phyloP scores from a whole-genome alignment of 805 yeast species.

The Wickerhamomyces silvicola region DNA sequence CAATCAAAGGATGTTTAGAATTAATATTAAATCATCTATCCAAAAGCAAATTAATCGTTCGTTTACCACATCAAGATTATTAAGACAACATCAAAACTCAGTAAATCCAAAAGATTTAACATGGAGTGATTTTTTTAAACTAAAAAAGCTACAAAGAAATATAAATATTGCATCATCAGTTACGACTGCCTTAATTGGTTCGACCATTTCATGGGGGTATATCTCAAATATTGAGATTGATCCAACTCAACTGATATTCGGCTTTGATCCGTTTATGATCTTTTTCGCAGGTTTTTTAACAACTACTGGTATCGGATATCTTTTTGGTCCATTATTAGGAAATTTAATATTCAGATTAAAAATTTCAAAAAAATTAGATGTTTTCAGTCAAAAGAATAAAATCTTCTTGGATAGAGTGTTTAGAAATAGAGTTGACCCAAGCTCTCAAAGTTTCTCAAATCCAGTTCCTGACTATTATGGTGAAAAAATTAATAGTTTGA shows the following conservation, averaged over 20 bases:
- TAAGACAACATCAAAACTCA: slow-evolving; percentile 3
- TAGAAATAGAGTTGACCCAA: slow-evolving; percentile 84
- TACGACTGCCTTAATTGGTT: slow-evolving; percentile 60
- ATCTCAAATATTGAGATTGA: slow-evolving; percentile 81
- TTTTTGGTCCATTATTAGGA: slow-evolving; percentile 80
- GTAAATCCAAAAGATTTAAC: slow-evolving; percentile 27
- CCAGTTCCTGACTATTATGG: slow-evolving; percentile 99
- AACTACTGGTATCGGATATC: slow-evolving; percentile 71
- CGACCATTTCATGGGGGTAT: slow-evolving; percentile 63
- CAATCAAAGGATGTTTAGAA: too few species aligned
- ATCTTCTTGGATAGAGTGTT: slow-evolving; percentile 68
- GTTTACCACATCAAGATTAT: too few species aligned
- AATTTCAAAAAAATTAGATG: slow-evolving; percentile 38
- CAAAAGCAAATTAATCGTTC: too few species aligned
- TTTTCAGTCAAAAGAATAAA: slow-evolving; percentile 58
- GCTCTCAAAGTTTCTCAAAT: slow-evolving; percentile 81
- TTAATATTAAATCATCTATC: too few species aligned
- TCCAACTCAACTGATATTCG: slow-evolving; percentile 77
- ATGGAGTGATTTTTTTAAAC: slow-evolving; percentile 76
- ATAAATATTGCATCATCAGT: slow-evolving; percentile 64
- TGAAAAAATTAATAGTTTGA: slow-evolving; percentile 82
- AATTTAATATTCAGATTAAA: slow-evolving; percentile 56
- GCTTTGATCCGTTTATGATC: slow-evolving; percentile 84
- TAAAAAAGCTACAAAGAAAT: slow-evolving; percentile 70
- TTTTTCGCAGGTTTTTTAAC: slow-evolving; percentile 66